Evolutionary conservation across 225 moss, liverwort and hornwort species (phyloP).

Genomic region (Thuidium tamariscinum): DNA sequence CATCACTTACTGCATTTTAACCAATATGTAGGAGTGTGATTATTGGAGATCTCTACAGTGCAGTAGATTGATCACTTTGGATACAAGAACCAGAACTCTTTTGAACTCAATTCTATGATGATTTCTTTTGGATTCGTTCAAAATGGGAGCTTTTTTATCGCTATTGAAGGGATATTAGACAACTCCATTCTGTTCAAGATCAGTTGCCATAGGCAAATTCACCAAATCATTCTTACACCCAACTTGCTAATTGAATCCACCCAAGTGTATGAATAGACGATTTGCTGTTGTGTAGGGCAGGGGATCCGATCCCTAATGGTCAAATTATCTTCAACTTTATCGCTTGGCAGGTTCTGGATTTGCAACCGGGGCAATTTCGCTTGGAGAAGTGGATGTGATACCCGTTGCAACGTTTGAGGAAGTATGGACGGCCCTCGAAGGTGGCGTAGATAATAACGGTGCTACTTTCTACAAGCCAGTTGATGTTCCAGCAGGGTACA

Average conservation of each 20-base stretch:
- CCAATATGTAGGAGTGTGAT: not conserved
- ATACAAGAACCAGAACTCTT: not conserved
- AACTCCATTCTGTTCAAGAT: not conserved
- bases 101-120: not conserved
- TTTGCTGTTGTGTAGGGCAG: not conserved
- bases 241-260: not conserved
- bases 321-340: too few relatives aligned
- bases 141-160: not conserved
- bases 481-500: slow-evolving; percentile 44
- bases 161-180: not conserved
- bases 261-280: not conserved
- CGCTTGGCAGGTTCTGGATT: slow-evolving; percentile 52
- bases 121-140: not conserved
- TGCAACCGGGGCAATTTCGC: slow-evolving; percentile 32
- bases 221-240: not conserved
- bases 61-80: not conserved
- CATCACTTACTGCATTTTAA: not conserved
- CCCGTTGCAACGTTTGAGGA: slow-evolving; percentile 42
- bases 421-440: slow-evolving; percentile 57
- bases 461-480: slow-evolving; percentile 55
- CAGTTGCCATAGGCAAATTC: not conserved
- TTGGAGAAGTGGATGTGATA: slow-evolving; percentile 54
- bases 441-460: slow-evolving; percentile 35
- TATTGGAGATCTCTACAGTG: not conserved
- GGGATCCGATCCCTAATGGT: not conserved